These are phyloP conservation scores for Botrytis fabae DNA, from an alignment of 2,329 filamentous ascomycete species.

Conservation along the genomic window DNA sequence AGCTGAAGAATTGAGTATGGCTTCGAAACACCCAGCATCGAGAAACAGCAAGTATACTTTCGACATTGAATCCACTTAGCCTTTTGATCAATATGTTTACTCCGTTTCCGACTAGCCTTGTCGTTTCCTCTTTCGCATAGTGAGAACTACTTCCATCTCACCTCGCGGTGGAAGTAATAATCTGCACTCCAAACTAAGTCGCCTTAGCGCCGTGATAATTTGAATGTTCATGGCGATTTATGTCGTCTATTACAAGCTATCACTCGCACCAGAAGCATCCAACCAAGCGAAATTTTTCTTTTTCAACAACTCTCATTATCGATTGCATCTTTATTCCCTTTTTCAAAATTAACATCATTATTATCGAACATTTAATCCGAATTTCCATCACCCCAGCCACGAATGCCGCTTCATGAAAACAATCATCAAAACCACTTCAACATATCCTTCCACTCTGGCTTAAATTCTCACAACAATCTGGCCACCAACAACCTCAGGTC, in stretches of 20 bases:
- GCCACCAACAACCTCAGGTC: neutral
- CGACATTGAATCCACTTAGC: too few species aligned
- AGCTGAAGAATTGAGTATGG: neutral
- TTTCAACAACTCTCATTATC: neutral
- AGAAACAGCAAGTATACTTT: neutral
- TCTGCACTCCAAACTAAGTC: neutral
- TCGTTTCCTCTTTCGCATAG: neutral
- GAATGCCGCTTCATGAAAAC: neutral
- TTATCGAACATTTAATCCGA: neutral
- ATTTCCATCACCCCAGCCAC: neutral
- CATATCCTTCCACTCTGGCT: neutral
- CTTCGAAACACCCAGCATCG: accelerated
- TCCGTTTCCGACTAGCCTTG: neutral
- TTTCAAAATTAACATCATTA: neutral
- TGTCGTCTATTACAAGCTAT: neutral
- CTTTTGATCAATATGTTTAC: neutral
- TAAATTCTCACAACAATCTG: neutral
- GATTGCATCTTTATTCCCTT: neutral
- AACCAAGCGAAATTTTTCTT: neutral
- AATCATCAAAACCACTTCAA: neutral
- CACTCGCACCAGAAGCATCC: neutral
- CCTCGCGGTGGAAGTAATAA: neutral
- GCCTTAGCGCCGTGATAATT: neutral
- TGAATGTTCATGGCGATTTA: neutral
- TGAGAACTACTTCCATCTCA: neutral